A percentile compares a stretch with the other conserved stretches of the same genome.
Conservation (phyloP, 805 yeast genomes). For the Cyberlindnera misumaiensis region DNA sequence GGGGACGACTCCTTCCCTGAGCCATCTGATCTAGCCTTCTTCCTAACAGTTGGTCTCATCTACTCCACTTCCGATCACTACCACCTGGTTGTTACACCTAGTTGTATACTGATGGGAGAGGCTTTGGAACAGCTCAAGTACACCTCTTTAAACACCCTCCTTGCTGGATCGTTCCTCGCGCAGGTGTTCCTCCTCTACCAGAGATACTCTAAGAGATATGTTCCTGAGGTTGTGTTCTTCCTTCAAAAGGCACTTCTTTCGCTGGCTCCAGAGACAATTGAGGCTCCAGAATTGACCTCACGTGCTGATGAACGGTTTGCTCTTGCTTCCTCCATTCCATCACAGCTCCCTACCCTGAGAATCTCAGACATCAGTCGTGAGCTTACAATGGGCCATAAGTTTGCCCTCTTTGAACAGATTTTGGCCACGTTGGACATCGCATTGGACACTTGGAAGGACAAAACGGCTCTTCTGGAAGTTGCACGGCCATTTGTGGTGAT, state of each 20-base stretch:
- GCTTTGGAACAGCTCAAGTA: slow-evolving; percentile 48
- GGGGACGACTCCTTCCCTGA: slow-evolving; percentile 31
- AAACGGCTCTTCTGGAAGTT: slow-evolving; percentile 55
- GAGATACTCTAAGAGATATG: slow-evolving; percentile 66
- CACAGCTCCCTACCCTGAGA: slow-evolving; percentile 9
- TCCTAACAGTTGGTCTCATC: slow-evolving; percentile 62
- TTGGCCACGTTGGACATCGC: slow-evolving; percentile 26
- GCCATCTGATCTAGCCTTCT: slow-evolving; percentile 57
- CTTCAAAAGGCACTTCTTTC: slow-evolving; percentile 45
- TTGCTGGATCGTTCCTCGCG: slow-evolving; percentile 59
- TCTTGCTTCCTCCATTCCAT: slow-evolving; percentile 11
- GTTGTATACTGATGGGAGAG: slow-evolving; percentile 67
- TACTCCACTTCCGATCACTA: slow-evolving; percentile 95
- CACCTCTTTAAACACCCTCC: slow-evolving; percentile 34
- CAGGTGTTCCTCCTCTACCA: slow-evolving; percentile 68
- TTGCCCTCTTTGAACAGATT: slow-evolving; percentile 22
- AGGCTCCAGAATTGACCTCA: slow-evolving; percentile 5
- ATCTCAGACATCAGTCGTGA: slow-evolving; percentile 18
- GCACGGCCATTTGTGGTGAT: slow-evolving; percentile 39
- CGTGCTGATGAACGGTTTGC: slow-evolving; percentile 18
- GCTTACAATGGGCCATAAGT: slow-evolving; percentile 25
- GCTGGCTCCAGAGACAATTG: slow-evolving; percentile 31
- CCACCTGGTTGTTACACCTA: slow-evolving; percentile 85
- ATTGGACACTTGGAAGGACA: slow-evolving; percentile 52
- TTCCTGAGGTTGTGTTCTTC: slow-evolving; percentile 71